These are phyloP conservation scores for Plasmodium cynomolgi DNA, from an alignment of 169 alveolate species.

Conservation along the genomic window DNA sequence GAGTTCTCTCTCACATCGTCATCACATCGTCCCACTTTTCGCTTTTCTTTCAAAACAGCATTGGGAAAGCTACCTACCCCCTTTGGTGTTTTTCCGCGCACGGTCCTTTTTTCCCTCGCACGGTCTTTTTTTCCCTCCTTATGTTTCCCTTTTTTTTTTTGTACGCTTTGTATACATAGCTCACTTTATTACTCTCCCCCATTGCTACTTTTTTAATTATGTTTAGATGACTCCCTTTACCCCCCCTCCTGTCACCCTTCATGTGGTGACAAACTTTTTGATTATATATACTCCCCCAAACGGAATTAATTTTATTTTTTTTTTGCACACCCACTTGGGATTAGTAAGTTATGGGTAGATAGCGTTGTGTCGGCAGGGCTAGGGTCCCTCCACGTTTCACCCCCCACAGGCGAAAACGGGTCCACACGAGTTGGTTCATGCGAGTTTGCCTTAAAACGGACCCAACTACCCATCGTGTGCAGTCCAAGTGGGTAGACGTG, in stretches of 20 bases:
- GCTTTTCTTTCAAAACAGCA: not conserved
- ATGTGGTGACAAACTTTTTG: not conserved
- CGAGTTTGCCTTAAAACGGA: not conserved
- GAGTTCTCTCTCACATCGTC: not conserved
- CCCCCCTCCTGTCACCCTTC: not conserved
- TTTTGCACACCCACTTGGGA: not conserved
- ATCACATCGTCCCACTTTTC: not conserved
- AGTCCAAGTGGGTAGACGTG: too few relatives aligned
- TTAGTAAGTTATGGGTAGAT: not conserved
- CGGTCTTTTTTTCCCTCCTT: too few relatives aligned
- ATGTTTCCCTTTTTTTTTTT: too few relatives aligned
- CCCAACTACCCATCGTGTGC: not conserved
- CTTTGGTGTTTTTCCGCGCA: not conserved
- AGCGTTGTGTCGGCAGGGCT: not conserved
- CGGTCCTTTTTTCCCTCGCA: not conserved
- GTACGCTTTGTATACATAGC: not conserved
- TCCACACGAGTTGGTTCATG: not conserved
- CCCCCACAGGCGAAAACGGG: not conserved
- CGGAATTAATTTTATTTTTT: too few relatives aligned
- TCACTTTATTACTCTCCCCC: not conserved
- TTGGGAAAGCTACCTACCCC: not conserved
- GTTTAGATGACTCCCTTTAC: not conserved
- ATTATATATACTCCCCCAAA: not conserved
- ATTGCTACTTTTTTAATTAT: not conserved
- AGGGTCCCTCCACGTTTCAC: too few relatives aligned